phyloP scores from a whole-genome alignment of 495 filamentous ascomycete species.

The Darksidea phi region DNA sequence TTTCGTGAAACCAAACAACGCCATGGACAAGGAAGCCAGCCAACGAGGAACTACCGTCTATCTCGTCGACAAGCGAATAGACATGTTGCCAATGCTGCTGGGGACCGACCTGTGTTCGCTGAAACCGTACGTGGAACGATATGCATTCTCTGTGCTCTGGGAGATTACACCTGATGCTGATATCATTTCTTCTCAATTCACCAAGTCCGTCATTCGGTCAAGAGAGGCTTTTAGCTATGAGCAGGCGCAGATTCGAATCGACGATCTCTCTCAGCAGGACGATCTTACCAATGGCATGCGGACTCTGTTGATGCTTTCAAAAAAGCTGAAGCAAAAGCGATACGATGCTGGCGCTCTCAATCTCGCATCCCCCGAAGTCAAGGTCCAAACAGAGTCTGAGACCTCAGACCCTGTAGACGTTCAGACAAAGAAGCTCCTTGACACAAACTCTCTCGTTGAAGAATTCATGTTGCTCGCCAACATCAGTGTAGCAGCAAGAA shows the following conservation, averaged over 20 bases:
- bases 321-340: constrained; percentile 90
- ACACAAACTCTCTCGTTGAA: constrained; percentile 95
- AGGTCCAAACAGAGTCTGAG: constrained; percentile 88
- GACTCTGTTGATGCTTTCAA: constrained; percentile 79
- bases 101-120: constrained; percentile 96
- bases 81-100: constrained; percentile 95
- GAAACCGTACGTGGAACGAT: constrained; percentile 96
- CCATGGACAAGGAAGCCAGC: constrained; percentile 94
- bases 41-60: constrained; percentile 95
- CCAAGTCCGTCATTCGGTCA: constrained; percentile 97
- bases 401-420: constrained; percentile 95
- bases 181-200: constrained; percentile 77
- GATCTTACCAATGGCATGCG: constrained; percentile 90
- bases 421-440: constrained; percentile 88
- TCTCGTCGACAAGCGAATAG: constrained; percentile 96
- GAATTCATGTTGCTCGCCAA: constrained; percentile 99
- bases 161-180: constrained; percentile 84
- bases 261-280: constrained; percentile 80
- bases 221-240: constrained; percentile 98
- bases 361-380: constrained; percentile 91
- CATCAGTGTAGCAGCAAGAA: constrained; percentile 83
- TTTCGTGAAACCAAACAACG: constrained; percentile 94
- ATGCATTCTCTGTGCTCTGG: constrained; percentile 94
- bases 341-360: constrained; percentile 95
- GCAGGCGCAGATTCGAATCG: constrained; percentile 87